Evolutionary conservation across 208 protist species (phyloP).

Genomic region (Spongospora subterranea): DNA sequence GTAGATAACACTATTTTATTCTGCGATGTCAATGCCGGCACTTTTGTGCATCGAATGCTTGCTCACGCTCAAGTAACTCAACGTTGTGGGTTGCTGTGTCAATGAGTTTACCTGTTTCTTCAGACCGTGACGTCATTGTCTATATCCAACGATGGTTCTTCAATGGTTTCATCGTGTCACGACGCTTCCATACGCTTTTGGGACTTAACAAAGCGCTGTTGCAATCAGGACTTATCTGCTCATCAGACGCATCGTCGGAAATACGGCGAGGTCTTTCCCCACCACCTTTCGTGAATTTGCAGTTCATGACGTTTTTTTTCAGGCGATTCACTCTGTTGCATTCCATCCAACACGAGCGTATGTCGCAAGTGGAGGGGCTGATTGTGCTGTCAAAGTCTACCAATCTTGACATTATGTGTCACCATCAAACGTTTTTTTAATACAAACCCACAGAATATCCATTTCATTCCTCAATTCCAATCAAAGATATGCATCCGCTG

Average conservation of each 20-base stretch:
- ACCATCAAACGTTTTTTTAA: not conserved
- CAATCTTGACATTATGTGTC: not conserved
- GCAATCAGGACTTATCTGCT: constrained; percentile 23
- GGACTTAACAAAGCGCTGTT: constrained; percentile 1
- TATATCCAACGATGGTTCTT: constrained; percentile 12
- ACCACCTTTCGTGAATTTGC: not conserved
- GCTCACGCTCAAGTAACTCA: constrained; percentile 2
- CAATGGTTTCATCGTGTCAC: constrained; percentile 48
- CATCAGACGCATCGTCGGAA: constrained; percentile 54
- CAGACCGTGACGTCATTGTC: constrained; percentile 2
- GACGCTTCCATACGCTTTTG: constrained; percentile 27
- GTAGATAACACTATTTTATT: constrained; percentile 46
- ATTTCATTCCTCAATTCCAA: not conserved
- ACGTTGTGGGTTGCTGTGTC: not conserved
- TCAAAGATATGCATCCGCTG: too few relatives aligned
- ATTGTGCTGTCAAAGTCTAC: constrained; percentile 37
- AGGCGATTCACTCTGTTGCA: constrained; percentile 39
- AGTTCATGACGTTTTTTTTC: too few relatives aligned
- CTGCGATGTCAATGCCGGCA: constrained; percentile 45
- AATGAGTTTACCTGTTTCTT: not conserved
- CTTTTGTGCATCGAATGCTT: constrained; percentile 32
- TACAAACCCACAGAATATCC: not conserved
- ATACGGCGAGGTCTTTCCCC: constrained; percentile 41
- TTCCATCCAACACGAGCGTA: not conserved
- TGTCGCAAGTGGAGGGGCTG: constrained; percentile 5